Base-by-base conservation (phyloP, 306 rosid genomes). In the Cicer pinnatifidum region DNA sequence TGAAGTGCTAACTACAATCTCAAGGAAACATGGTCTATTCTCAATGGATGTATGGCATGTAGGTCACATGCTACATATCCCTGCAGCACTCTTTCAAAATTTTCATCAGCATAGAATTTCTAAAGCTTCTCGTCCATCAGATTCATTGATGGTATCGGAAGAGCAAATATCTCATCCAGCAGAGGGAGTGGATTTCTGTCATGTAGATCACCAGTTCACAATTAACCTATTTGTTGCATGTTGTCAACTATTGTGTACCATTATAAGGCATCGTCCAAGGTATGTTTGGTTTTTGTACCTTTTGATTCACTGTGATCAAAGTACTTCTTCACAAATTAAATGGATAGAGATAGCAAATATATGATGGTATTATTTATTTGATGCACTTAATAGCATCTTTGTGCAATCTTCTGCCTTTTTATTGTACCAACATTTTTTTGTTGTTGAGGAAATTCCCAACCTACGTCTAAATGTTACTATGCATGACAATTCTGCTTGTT, bases 211-310 rank as follows among this genome's bases (percentile, higher is more conserved):
- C 63, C 84, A 73, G 73, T 93, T 85, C 86, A 80, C 87, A 28
- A 38, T 89, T 47, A 84, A 85, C 77, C 88, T 93, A 75, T 91
- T 85, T 78, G 82, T 88, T 82, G 87, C 92, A 4, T 82, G 96
- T 80, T 93, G 96, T 87, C 89, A 91, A 73, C 83, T 91, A 57
- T 72, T 91, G 80, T 88, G 85, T 79, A 86, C 89, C 37, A 76
- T 79, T 59, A 78, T 91, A 46, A 88, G 86, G 86, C 96, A 91
- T 83, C 94, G 84, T 83, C 89, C 85, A 72, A 86, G 94, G 98
- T 93, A 78, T 71, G 60, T 19, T 78, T 59, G 75, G 50, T 73
- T 64, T 20, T 73, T 46, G 41, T 67, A 68, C 53, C 71, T 77
- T 84, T 45, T 69, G 67, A 69, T 33, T 77, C 71, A 45, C 28